Conservation (phyloP, 768 basidiomycete genomes). For the Mycena pura region DNA sequence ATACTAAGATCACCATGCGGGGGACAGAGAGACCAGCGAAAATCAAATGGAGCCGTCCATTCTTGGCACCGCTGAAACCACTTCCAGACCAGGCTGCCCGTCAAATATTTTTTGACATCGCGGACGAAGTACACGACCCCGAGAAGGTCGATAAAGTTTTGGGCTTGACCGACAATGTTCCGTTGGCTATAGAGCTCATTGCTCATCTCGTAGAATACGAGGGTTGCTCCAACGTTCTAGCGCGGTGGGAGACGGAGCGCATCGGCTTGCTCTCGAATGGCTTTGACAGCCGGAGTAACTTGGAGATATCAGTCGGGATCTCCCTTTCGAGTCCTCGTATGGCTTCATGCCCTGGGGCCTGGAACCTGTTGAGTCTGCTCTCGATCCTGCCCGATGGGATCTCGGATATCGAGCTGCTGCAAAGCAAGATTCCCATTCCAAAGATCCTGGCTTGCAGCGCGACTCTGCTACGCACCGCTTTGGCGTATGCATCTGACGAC, state of each 20-base stretch:
- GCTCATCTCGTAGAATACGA: slow-evolving; percentile 6
- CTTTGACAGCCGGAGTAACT: slow-evolving; percentile 9
- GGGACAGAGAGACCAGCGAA: slow-evolving; percentile 14
- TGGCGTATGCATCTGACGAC: background rate
- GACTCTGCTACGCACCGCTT: slow-evolving; percentile 3
- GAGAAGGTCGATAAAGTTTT: background rate
- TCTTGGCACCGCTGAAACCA: slow-evolving; percentile 11
- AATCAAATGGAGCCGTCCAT: slow-evolving; percentile 14
- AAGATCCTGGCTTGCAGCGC: background rate
- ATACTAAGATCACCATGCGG: slow-evolving; percentile 16
- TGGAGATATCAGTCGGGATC: slow-evolving; percentile 13
- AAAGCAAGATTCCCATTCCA: background rate
- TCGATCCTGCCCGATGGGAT: slow-evolving; percentile 15
- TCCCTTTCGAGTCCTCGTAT: slow-evolving; percentile 19
- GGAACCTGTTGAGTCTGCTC: slow-evolving; percentile 9
- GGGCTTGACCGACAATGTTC: slow-evolving; percentile 1
- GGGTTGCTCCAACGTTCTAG: background rate
- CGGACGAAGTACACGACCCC: slow-evolving; percentile 2
- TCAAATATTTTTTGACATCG: slow-evolving; percentile 14
- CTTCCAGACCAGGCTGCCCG: slow-evolving; percentile 6
- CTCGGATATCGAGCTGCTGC: slow-evolving; percentile 3
- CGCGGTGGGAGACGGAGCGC: slow-evolving; percentile 10
- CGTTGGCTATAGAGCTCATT: slow-evolving; percentile 17
- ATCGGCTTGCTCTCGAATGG: slow-evolving; percentile 12
- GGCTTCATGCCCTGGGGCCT: background rate